Evolutionary conservation across 129 eudicot genomes (phyloP), one percentile per base, ranked within the genome.

Genomic region (Artemisia annua): DNA sequence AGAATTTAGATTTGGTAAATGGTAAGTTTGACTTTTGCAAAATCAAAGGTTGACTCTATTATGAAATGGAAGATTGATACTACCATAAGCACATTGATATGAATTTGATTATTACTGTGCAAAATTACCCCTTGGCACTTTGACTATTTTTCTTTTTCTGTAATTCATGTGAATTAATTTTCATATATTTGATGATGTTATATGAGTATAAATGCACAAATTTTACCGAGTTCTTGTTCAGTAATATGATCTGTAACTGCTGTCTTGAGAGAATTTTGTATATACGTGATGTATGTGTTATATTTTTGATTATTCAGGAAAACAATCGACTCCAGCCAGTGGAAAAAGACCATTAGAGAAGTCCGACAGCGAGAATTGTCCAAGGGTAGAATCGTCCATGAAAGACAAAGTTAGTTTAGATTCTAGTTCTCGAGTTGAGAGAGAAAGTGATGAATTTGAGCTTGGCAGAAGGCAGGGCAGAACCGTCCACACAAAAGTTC

Each of bases 381-480:
- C 49, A 63, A 77, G 67, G 73, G 43, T 88, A 71, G 74, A 88
- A 76, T 35, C 69, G 19, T 49, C 62, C 51, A 73, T 12, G 57
- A 78, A 70, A 73, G 79, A 60, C 15, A 75, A 53, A 49, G 75
- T 59, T 17, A 32, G 49, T 76, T 43, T 75, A 63, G 83, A 66
- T 20, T 77, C 79, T 76, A 61, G 52, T 76, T 78, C 87, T 44
- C 57, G 46, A 70, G 49, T 50, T 54, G 79, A 74, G 49, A 61
- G 32, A 63, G 85, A 83, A 53, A 68, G 64, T 74, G 73, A 79
- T 77, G 84, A 69, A 48, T 51, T 70, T 74, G 87, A 75, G 51
- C 58, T 16, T 49, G 60, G 60, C 61, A 67, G 66, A 60, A 69
- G 69, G 39, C 52, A 76, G 32, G 84, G 69, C 69, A 69, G 76